phyloP scores from a whole-genome alignment of 495 filamentous ascomycete genomes.

The Aspergillus bridgeri region DNA sequence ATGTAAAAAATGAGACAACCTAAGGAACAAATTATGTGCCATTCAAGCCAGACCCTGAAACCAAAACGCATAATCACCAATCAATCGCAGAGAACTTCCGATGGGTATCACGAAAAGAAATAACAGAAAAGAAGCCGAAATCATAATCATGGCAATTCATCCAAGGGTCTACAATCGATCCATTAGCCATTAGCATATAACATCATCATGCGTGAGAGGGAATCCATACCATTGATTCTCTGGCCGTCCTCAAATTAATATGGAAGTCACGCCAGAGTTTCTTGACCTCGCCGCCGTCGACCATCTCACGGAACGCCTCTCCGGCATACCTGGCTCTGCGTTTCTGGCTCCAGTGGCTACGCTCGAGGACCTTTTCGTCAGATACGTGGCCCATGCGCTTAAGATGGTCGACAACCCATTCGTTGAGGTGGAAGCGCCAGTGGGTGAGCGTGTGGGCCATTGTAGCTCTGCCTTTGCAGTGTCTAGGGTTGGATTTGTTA shows the following conservation, averaged over 20 bases:
- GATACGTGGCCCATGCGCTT: conserved; percentile 49
- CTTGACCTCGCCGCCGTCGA: conserved; percentile 50
- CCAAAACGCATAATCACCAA: not conserved
- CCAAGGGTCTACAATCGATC: conserved; percentile 3
- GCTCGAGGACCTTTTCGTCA: conserved; percentile 50
- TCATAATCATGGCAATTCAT: not conserved
- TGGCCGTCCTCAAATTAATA: conserved; percentile 51
- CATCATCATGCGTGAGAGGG: not conserved
- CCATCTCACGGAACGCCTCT: conserved; percentile 56
- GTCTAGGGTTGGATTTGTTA: conserved; percentile 25
- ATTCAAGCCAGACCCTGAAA: no score
- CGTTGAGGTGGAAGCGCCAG: conserved; percentile 72
- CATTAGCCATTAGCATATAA: not conserved
- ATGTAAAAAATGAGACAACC: no score
- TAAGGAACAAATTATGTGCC: no score
- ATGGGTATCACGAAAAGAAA: not conserved
- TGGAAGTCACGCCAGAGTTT: conserved; percentile 59
- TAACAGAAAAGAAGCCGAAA: not conserved
- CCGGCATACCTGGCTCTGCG: conserved; percentile 53
- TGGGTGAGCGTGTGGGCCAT: conserved; percentile 68
- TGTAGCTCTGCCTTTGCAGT: conserved; percentile 65
- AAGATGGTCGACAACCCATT: conserved; percentile 64
- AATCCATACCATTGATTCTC: conserved; percentile 41
- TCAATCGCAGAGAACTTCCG: not conserved
- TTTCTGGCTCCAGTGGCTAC: conserved; percentile 51